Percentiles rank a stretch among this genome's conserved stretches.
Evolutionary conservation across 2,329 filamentous ascomycete genomes (phyloP).

Genomic region (Diaporthe caulivora): DNA sequence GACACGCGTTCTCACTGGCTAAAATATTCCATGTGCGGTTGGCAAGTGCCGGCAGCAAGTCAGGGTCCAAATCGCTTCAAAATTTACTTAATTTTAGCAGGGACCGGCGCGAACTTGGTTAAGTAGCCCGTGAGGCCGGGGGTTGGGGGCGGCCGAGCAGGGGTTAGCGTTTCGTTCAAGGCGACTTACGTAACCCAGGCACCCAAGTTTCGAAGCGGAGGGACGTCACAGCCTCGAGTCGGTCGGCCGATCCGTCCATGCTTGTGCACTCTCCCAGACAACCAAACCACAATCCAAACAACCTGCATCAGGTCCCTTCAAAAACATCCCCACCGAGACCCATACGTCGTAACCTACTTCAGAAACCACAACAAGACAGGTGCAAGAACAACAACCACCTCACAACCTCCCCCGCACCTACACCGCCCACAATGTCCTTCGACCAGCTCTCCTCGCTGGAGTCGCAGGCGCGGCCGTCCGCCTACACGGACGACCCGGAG

Average conservation of each 20-base stretch:
- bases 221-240: constrained; percentile 35
- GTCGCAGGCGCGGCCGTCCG: constrained; percentile 71
- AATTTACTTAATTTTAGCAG: too few species aligned
- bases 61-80: too few species aligned
- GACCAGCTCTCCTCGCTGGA: constrained; percentile 88
- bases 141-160: not conserved
- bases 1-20: too few species aligned
- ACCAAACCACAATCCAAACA: constrained; percentile 14
- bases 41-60: too few species aligned
- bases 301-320: not conserved
- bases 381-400: not conserved
- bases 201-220: constrained; percentile 19
- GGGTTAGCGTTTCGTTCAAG: not conserved
- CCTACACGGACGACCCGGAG: constrained; percentile 92
- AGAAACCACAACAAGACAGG: not conserved
- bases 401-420: not conserved
- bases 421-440: constrained; percentile 79
- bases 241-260: constrained; percentile 1
- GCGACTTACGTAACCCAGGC: constrained; percentile 24
- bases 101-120: too few species aligned
- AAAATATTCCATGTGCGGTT: too few species aligned
- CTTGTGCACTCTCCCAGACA: constrained; percentile 9
- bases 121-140: too few species aligned
- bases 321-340: not conserved
- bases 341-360: not conserved